phyloP scores from a whole-genome alignment of 192 early-diverging fungal genomes.

The Coemansia sp. region DNA sequence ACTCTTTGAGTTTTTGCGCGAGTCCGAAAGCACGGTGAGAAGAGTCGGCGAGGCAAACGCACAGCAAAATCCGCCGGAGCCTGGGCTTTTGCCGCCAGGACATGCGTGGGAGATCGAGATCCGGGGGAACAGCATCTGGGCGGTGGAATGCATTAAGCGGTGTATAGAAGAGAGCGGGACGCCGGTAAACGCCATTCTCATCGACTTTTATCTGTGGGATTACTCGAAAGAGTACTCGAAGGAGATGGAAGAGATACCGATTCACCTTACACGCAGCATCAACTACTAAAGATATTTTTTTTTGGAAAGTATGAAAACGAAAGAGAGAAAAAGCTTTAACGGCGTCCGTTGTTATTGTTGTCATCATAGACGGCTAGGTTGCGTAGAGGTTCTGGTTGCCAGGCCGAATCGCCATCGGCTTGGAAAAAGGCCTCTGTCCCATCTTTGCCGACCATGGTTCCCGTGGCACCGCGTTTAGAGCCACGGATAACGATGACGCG shows the following conservation, averaged over 20 bases:
- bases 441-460: slow-evolving; percentile 71
- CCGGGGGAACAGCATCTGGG: slow-evolving; percentile 76
- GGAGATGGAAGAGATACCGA: slow-evolving; percentile 58
- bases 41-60: neutral
- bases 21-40: slow-evolving; percentile 14
- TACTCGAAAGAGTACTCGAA: slow-evolving; percentile 68
- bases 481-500: slow-evolving; percentile 70
- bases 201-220: slow-evolving; percentile 93
- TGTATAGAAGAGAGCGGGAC: slow-evolving; percentile 14
- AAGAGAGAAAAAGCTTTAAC: neutral
- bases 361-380: slow-evolving; percentile 43
- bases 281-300: slow-evolving; percentile 55
- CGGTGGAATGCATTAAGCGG: slow-evolving; percentile 61
- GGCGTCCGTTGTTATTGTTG: slow-evolving; percentile 1
- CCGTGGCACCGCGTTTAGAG: slow-evolving; percentile 58
- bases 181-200: slow-evolving; percentile 70
- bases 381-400: slow-evolving; percentile 45
- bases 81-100: slow-evolving; percentile 56
- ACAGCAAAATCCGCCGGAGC: neutral
- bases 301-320: neutral
- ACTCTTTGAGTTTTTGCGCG: slow-evolving; percentile 49
- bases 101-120: slow-evolving; percentile 76
- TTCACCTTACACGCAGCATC: slow-evolving; percentile 64
- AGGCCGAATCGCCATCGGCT: slow-evolving; percentile 49
- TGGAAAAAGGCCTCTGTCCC: slow-evolving; percentile 74